Evolutionary conservation across 192 early-diverging fungal species (phyloP), one percentile per base, ranked within the genome.

Genomic region (Backusella sp.): DNA sequence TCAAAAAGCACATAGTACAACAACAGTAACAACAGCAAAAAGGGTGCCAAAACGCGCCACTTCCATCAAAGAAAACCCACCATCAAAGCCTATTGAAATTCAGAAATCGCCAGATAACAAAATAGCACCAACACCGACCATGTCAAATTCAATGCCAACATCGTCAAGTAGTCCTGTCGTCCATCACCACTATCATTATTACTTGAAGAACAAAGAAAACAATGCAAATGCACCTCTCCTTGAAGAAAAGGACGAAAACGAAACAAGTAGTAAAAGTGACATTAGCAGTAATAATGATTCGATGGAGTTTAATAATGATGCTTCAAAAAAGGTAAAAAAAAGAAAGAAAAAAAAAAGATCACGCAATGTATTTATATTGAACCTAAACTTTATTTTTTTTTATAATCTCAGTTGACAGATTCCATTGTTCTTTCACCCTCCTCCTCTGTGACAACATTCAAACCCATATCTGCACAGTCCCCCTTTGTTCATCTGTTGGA

Each of bases 401-500:
- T 6, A 26, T 17, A 23, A 59, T 26, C 19, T 36, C 35, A 68
- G 35, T 68, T 36, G 35, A 72, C 14, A 72, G 70, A 72, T 28
- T 28, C 39, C 4, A 41, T 42, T 37, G 15, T 52, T 32, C 39
- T 52, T 2, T 32, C 72, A 12, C 44, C 72, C 34, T 21, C 72
- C 7, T 37, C 53, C 11, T 73, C 53, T 17, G 32, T 59, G 19
- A 52, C 44, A 30, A 59, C 70, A 28, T 44, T 71, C 70, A 73
- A 73, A 36, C 23, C 36, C 49, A 37, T 3, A 34, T 26, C 36
- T 65, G 21, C 21, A 49, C 39, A 34, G n/a, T 59, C 69, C 3
- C 86, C 88, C 6, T 89, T 86, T 46, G 70, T 83, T 41, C 21
- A 76, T 21, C 76, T 89, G 15, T 80, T 85, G 19, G 79, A 80